phyloP scores from a whole-genome alignment of 495 filamentous ascomycete species.

The Choiromyces venosus region DNA sequence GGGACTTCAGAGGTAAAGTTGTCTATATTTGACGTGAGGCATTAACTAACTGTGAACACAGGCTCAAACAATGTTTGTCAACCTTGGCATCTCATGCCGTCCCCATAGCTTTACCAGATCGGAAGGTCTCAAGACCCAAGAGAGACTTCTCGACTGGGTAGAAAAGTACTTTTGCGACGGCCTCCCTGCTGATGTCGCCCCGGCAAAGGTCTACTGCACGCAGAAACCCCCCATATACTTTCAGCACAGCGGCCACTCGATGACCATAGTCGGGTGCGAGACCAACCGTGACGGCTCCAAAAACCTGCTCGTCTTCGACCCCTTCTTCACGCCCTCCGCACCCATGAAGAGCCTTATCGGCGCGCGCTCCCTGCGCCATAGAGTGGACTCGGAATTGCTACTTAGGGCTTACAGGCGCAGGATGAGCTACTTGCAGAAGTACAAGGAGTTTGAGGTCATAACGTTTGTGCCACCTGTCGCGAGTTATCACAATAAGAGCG shows the following conservation, averaged over 20 bases:
- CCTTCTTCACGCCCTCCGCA: slow-evolving; percentile 68
- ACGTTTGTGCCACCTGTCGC: slow-evolving; percentile 51
- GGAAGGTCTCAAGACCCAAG: slow-evolving; percentile 48
- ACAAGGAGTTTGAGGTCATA: slow-evolving; percentile 70
- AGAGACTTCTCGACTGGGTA: slow-evolving; percentile 59
- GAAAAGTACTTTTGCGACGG: slow-evolving; percentile 62
- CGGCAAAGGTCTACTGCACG: slow-evolving; percentile 60
- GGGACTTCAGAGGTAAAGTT: slow-evolving; percentile 76
- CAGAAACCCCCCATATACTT: slow-evolving; percentile 79
- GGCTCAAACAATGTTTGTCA: slow-evolving; percentile 75
- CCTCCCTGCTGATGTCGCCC: slow-evolving; percentile 15
- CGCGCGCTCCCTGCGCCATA: slow-evolving; percentile 44
- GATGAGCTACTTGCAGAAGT: slow-evolving; percentile 60
- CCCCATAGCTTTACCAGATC: slow-evolving; percentile 40
- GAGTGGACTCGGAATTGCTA: slow-evolving; percentile 50
- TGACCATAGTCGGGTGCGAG: slow-evolving; percentile 88
- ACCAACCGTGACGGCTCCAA: slow-evolving; percentile 56
- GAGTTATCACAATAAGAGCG: neutral
- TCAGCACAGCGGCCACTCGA: slow-evolving; percentile 82
- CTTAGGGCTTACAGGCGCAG: slow-evolving; percentile 69
- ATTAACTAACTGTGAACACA: slow-evolving; percentile 42
- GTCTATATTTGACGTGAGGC: slow-evolving; percentile 14
- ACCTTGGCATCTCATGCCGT: slow-evolving; percentile 53
- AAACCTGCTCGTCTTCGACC: slow-evolving; percentile 83
- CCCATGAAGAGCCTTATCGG: slow-evolving; percentile 56